Percentiles rank a stretch among this genome's conserved stretches.
These are phyloP conservation scores for Trichoderma asperelloides DNA, from an alignment of 495 filamentous ascomycete species.

Conservation along the genomic window DNA sequence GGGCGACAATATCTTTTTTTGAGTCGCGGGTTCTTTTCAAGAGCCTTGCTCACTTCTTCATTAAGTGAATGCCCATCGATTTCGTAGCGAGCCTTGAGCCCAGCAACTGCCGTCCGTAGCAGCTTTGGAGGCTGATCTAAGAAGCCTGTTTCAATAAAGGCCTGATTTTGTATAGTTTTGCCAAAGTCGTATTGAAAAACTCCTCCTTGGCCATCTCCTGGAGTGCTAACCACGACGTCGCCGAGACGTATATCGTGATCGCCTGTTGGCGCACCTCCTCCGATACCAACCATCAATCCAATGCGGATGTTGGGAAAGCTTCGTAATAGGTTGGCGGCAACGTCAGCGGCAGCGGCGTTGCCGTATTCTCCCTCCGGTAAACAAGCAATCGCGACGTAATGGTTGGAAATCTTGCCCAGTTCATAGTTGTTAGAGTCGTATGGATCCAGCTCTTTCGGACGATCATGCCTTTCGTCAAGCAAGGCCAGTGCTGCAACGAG, in stretches of 20 bases:
- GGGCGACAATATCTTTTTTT: slow-evolving; percentile 22
- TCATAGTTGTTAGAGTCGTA: slow-evolving; percentile 29
- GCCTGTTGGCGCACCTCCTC: slow-evolving; percentile 28
- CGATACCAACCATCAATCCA: slow-evolving; percentile 41
- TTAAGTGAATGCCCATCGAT: slow-evolving; percentile 17
- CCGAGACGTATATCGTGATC: slow-evolving; percentile 26
- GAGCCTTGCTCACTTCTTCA: slow-evolving; percentile 15
- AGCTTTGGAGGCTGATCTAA: slow-evolving; percentile 27
- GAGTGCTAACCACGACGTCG: slow-evolving; percentile 19
- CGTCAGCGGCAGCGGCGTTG: slow-evolving; percentile 22
- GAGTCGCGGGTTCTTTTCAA: slow-evolving; percentile 19
- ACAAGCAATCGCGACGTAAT: slow-evolving; percentile 35
- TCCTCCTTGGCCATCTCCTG: slow-evolving; percentile 13
- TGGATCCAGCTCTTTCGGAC: slow-evolving; percentile 3
- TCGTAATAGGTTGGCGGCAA: slow-evolving; percentile 26
- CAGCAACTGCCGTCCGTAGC: slow-evolving; percentile 15
- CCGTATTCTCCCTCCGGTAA: slow-evolving; percentile 33
- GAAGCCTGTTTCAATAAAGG: slow-evolving; percentile 20
- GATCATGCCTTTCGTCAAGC: slow-evolving; percentile 37
- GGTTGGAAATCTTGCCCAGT: slow-evolving; percentile 32
- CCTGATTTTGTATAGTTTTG: slow-evolving; percentile 18
- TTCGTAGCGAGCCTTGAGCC: slow-evolving; percentile 15
- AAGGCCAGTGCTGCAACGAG: slow-evolving; percentile 33
- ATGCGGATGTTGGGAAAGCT: slow-evolving; percentile 35
- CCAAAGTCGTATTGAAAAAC: slow-evolving; percentile 26